A percentile compares a stretch with the other conserved stretches of the same genome.
Evolutionary conservation across 2,329 filamentous ascomycete genomes (phyloP).

Genomic region (Penicillium digitatum): DNA sequence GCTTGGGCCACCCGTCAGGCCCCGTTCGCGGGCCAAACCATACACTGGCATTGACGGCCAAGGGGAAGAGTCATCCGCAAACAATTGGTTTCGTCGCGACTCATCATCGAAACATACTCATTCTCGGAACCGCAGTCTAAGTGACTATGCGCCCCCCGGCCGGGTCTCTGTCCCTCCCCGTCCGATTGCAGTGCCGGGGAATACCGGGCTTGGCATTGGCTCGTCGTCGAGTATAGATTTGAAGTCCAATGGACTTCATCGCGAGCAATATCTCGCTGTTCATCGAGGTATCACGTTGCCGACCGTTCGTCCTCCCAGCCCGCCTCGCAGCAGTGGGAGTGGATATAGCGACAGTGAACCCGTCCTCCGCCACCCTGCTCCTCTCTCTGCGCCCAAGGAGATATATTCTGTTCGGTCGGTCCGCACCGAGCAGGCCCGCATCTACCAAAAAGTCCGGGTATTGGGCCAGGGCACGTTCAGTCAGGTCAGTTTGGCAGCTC

Average conservation of each 20-base stretch:
- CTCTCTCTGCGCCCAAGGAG: constrained; percentile 43
- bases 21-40: constrained; percentile 34
- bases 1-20: constrained; percentile 27
- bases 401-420: constrained; percentile 68
- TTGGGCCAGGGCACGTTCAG: constrained; percentile 95
- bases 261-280: constrained; percentile 76
- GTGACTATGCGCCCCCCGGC: constrained; percentile 77
- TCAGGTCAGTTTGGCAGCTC: constrained; percentile 85
- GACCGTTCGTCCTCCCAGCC: constrained; percentile 67
- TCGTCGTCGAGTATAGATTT: constrained; percentile 45
- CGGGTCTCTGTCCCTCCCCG: constrained; percentile 60
- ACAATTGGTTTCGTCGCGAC: constrained; percentile 26
- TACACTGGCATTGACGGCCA: constrained; percentile 41
- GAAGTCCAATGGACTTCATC: constrained; percentile 52
- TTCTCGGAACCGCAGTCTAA: constrained; percentile 74
- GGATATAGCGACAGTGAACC: constrained; percentile 46
- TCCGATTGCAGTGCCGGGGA: constrained; percentile 68
- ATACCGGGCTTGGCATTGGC: constrained; percentile 48
- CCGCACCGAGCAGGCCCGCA: constrained; percentile 64
- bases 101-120: constrained; percentile 52
- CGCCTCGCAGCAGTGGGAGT: constrained; percentile 69
- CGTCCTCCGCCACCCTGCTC: constrained; percentile 22
- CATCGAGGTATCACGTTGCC: constrained; percentile 66
- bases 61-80: constrained; percentile 26
- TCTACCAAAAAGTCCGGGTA: constrained; percentile 74